phyloP scores from a whole-genome alignment of 495 filamentous ascomycete species.

The Xylaria curta region DNA sequence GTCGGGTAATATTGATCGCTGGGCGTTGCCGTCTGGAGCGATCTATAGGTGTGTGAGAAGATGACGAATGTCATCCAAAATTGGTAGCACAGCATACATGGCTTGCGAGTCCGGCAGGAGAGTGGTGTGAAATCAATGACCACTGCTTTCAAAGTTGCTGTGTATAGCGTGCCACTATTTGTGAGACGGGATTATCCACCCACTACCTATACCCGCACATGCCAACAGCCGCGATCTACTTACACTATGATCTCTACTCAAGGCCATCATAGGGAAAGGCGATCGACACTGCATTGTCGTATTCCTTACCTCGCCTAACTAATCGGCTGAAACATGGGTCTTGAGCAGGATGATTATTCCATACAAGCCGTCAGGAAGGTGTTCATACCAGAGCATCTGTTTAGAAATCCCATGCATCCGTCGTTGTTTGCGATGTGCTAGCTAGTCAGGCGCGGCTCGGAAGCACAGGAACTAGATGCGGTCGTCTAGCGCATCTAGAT shows the following conservation, averaged over 20 bases:
- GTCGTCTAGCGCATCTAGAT: background rate
- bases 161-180: background rate
- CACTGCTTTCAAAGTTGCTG: background rate
- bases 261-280: background rate
- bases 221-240: background rate
- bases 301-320: conserved; percentile 6
- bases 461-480: background rate
- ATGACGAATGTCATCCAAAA: background rate
- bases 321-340: conserved; percentile 7
- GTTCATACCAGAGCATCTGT: background rate
- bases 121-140: background rate
- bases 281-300: conserved; percentile 2
- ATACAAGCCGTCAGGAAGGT: background rate
- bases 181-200: background rate
- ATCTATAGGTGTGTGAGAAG: conserved; percentile 1
- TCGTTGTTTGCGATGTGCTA: background rate
- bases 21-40: conserved; percentile 16
- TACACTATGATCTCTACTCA: background rate
- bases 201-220: conserved; percentile 4
- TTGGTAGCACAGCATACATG: conserved; percentile 7
- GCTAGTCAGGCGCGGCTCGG: background rate
- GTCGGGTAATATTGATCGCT: conserved; percentile 4
- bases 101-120: conserved; percentile 2
- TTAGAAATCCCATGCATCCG: background rate
- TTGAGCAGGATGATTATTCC: background rate